Conservation (phyloP, 805 yeast species). For the Saccharomycopsis fibuligera region DNA sequence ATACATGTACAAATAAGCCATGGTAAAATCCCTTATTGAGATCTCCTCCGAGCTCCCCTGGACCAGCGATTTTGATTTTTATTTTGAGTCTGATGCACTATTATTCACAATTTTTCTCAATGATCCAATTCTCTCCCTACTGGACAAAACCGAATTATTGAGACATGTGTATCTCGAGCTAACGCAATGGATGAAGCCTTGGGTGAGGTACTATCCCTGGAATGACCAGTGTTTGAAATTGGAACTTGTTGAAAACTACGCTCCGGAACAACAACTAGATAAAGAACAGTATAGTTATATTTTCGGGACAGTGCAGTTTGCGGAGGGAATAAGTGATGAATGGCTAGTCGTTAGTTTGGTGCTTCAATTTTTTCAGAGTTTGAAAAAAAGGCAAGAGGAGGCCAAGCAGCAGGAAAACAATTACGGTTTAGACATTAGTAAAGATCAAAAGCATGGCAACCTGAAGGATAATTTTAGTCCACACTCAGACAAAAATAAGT, state of each 20-base stretch:
- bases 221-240: conserved; percentile 27
- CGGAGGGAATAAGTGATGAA: conserved; percentile 27
- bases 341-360: conserved; percentile 38
- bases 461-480: conserved; percentile 27
- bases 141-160: conserved; percentile 22
- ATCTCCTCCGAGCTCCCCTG: conserved; percentile 7
- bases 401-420: conserved; percentile 21
- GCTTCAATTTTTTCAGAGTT: conserved; percentile 27
- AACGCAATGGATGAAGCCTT: too few relatives aligned
- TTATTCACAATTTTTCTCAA: conserved; percentile 28
- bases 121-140: conserved; percentile 27
- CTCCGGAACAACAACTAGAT: conserved; percentile 18
- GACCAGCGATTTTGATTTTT: conserved; percentile 9
- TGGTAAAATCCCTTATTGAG: conserved; percentile 9
- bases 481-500: not conserved
- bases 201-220: conserved; percentile 40
- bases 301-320: conserved; percentile 33
- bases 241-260: conserved; percentile 22
- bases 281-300: conserved; percentile 22
- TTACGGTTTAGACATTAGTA: too few relatives aligned
- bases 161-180: conserved; percentile 23
- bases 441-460: too few relatives aligned
- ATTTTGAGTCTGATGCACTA: conserved; percentile 21
- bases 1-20: too few relatives aligned
- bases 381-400: too few relatives aligned